Conservation (phyloP, 345 rosid species). For the Citrus unshiu region DNA sequence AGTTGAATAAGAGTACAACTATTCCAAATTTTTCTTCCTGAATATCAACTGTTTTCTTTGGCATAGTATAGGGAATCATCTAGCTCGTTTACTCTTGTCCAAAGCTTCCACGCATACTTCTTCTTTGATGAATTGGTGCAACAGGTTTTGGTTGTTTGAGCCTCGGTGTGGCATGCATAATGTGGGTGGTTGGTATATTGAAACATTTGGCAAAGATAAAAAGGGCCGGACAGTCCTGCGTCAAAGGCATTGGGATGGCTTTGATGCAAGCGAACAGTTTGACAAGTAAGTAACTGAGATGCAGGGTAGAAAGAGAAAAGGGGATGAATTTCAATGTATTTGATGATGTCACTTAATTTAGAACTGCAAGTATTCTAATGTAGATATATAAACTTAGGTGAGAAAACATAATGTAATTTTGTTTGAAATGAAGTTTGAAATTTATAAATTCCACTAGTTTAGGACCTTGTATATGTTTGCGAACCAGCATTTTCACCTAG, state of each 20-base stretch:
- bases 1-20: neutral
- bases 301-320: neutral
- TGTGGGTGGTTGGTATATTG: constrained; percentile 95
- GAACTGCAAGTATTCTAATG: neutral
- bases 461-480: neutral
- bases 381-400: neutral
- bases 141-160: constrained; percentile 96
- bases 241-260: constrained; percentile 79
- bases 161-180: constrained; percentile 90
- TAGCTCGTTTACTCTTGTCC: neutral
- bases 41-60: neutral
- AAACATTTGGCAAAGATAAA: constrained; percentile 82
- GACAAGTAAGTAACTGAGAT: constrained; percentile 56
- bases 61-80: neutral
- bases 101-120: neutral
- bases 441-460: neutral
- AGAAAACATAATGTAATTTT: neutral
- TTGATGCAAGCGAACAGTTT: constrained; percentile 40
- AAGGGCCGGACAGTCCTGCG: constrained; percentile 60
- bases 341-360: neutral
- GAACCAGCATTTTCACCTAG: neutral
- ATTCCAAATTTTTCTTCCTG: neutral
- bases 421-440: neutral
- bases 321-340: neutral
- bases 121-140: constrained; percentile 12